These are phyloP conservation scores for Drechslerella stenobrocha DNA, from an alignment of 2,329 filamentous ascomycete species.

Conservation along the genomic window DNA sequence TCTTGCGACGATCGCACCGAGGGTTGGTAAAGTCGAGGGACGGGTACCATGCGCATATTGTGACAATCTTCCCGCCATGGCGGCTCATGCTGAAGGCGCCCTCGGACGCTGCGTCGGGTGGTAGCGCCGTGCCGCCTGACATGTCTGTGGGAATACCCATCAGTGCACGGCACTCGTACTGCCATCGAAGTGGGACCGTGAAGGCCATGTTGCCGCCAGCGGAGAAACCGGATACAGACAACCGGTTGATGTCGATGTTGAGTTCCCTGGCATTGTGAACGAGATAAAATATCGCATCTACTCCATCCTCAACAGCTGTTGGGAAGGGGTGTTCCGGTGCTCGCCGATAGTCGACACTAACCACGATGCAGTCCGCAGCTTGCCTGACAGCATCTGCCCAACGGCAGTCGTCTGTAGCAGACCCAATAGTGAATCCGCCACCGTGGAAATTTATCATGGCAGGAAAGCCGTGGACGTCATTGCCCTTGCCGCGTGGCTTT, in stretches of 20 bases:
- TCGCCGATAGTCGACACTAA: constrained; percentile 70
- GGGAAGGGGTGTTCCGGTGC: constrained; percentile 69
- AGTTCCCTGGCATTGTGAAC: constrained; percentile 63
- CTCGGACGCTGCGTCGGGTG: constrained; percentile 37
- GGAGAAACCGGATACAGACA: constrained; percentile 68
- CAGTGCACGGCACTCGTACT: constrained; percentile 45
- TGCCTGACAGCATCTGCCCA: constrained; percentile 63
- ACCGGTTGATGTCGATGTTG: constrained; percentile 62
- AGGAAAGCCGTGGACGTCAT: constrained; percentile 55
- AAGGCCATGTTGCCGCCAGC: constrained; percentile 62
- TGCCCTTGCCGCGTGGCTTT: constrained; percentile 36
- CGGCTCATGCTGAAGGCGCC: constrained; percentile 43
- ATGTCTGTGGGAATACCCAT: constrained; percentile 33
- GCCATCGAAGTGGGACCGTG: constrained; percentile 54
- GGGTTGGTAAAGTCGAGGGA: constrained; percentile 65
- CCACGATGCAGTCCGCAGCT: constrained; percentile 62
- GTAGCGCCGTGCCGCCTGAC: constrained; percentile 13
- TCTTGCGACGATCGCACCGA: constrained; percentile 63
- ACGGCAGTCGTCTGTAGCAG: constrained; percentile 66
- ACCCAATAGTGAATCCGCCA: constrained; percentile 68
- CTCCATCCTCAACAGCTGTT: constrained; percentile 67
- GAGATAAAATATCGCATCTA: constrained; percentile 67
- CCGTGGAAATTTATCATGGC: constrained; percentile 70
- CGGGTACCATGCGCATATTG: constrained; percentile 66
- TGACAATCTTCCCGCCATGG: constrained; percentile 57